Conservation (phyloP, 2,329 filamentous ascomycete genomes). For the Ophiostoma sp. region DNA sequence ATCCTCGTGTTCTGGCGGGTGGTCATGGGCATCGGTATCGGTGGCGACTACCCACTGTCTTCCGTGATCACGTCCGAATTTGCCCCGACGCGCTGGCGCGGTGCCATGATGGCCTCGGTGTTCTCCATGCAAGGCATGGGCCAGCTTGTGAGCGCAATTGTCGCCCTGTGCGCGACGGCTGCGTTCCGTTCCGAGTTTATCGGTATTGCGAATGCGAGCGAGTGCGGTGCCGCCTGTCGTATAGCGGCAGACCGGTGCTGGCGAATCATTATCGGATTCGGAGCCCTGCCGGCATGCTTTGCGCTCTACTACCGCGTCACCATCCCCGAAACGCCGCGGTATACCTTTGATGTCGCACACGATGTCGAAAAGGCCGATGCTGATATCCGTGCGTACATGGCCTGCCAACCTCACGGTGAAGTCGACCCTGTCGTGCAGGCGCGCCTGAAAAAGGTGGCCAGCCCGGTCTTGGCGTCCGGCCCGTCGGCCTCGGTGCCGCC, state of each 20-base stretch:
- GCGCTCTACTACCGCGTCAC: conserved; percentile 83
- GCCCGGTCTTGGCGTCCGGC: conserved; percentile 29
- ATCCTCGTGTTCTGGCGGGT: conserved; percentile 70
- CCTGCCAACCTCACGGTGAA: conserved; percentile 44
- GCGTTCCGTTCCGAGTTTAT: conserved; percentile 55
- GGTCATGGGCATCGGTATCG: conserved; percentile 72
- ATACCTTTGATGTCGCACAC: conserved; percentile 60
- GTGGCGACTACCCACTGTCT: conserved; percentile 76
- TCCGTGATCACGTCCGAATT: conserved; percentile 82
- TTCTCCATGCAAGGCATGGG: conserved; percentile 83
- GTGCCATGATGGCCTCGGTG: conserved; percentile 65
- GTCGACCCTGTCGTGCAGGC: conserved; percentile 47
- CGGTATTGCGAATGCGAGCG: conserved; percentile 37
- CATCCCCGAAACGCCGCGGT: conserved; percentile 78
- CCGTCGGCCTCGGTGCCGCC: conserved; percentile 53
- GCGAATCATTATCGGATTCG: conserved; percentile 75
- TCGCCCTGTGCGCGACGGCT: conserved; percentile 63
- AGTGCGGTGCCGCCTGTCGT: conserved; percentile 59
- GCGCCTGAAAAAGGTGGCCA: conserved; percentile 48
- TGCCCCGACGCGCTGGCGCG: conserved; percentile 73
- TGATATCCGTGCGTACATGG: conserved; percentile 60
- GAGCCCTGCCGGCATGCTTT: conserved; percentile 69
- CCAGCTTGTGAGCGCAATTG: conserved; percentile 66
- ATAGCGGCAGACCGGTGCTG: conserved; percentile 73
- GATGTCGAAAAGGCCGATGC: conserved; percentile 70